Percentiles rank a stretch among this genome's conserved stretches.
Conservation (phyloP, 257 asterid genomes). For the Solanum rostratum region DNA sequence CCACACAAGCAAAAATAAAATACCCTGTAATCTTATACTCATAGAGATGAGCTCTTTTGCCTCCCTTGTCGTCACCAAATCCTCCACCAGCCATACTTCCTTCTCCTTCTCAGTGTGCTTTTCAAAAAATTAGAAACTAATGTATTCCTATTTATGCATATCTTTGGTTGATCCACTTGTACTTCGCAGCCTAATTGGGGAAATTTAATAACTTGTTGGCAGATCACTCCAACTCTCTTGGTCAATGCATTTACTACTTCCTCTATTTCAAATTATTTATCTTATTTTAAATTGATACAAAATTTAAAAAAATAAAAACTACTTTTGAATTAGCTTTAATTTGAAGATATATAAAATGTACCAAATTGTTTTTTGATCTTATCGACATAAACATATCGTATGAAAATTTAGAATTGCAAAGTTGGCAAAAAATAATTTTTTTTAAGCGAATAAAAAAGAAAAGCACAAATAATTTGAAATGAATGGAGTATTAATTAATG, state of each 20-base stretch:
- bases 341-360: background rate
- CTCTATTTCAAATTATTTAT: no score
- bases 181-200: background rate
- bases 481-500: background rate
- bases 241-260: background rate
- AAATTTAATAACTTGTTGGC: background rate
- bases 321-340: no score
- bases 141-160: background rate
- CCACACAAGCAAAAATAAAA: constrained; percentile 62
- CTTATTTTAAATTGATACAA: no score
- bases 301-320: no score
- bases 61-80: constrained; percentile 18
- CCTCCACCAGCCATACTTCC: constrained; percentile 66
- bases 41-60: constrained; percentile 58
- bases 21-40: constrained; percentile 59
- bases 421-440: no score
- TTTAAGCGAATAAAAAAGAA: no score
- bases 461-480: background rate
- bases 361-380: no score
- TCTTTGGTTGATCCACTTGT: background rate
- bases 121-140: background rate
- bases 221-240: background rate
- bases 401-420: no score
- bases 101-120: background rate
- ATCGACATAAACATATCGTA: no score